Evolutionary conservation across 306 rosid genomes (phyloP), one percentile per base, ranked within the genome.

Genomic region (Cucurbita maxima): DNA sequence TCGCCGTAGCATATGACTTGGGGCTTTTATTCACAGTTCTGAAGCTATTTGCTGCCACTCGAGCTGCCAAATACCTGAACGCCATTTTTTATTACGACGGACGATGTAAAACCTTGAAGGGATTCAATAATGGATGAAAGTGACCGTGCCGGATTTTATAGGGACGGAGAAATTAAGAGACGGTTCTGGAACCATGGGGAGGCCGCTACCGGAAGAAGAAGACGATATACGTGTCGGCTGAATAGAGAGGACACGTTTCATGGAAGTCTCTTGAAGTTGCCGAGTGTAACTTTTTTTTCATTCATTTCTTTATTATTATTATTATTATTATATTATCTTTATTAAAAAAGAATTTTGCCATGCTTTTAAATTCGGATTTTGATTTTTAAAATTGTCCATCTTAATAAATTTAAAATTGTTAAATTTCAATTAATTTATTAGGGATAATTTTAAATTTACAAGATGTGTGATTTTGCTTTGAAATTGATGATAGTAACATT

Each of bases 1-100:
- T 88, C 50, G 93, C 79, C 43, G 83, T 84, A 10, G 92, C 75
- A 53, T 79, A 82, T 18, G 51, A 16, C 15, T 40, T 62, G 8
- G 30, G 7, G 14, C 30, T 62, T 38, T 4, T n/a, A 10, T 8
- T 16, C 40, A 22, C 30, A 4, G 48, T 38, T 62, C 14, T 62
- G 69, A 62, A 62, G 69, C 48, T 7, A 62, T 62, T 62, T 0
- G 50, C 30, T 13, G 34, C 50, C 30, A 40, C 16, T 62, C 70
- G 70, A 62, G 70, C 4, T 3, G 40, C 25, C 13, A 62, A 40
- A 16, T 5, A 62, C 1, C 70, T 62, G 51, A 62, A 15, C 51
- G 70, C 70, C 70, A 62, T 62, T 62, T 15, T 37, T 62, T 1
- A 4, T 40, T 62, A 5, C 0, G 34, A 0, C 30, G 1, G 8